These are phyloP conservation scores for Xylaria curta DNA, from an alignment of 495 filamentous ascomycete species.

Conservation along the genomic window DNA sequence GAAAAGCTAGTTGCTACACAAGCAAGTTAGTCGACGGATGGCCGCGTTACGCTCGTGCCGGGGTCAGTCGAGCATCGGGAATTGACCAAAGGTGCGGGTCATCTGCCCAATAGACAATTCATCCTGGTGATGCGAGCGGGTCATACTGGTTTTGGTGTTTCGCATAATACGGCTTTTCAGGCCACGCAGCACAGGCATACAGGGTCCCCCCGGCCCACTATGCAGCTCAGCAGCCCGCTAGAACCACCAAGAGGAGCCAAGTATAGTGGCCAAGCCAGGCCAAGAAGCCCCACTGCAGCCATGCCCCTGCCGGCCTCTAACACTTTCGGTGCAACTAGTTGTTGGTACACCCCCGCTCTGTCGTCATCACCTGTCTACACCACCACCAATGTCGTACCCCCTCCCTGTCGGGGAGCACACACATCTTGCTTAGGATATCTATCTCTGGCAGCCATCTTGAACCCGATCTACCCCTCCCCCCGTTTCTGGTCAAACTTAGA, in stretches of 20 bases:
- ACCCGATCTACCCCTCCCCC: not conserved
- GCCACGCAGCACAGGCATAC: conserved; percentile 6
- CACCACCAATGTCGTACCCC: not conserved
- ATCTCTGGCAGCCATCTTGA: conserved; percentile 1
- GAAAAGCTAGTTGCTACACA: not conserved
- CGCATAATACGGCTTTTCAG: conserved; percentile 8
- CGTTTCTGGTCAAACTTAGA: not conserved
- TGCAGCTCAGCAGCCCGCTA: not conserved
- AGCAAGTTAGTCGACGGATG: not conserved
- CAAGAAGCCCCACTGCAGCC: not conserved
- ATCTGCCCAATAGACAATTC: conserved; percentile 21
- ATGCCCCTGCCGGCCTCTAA: not conserved
- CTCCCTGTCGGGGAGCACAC: not conserved
- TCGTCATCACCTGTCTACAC: conserved; percentile 20
- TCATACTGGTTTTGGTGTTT: conserved; percentile 13
- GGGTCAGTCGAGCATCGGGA: conserved; percentile 10
- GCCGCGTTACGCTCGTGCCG: conserved; percentile 12
- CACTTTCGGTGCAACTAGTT: too few species aligned
- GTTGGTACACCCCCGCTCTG: not conserved
- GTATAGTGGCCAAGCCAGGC: not conserved
- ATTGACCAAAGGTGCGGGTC: conserved; percentile 13
- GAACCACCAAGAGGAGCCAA: conserved; percentile 7
- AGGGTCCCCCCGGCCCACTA: not conserved
- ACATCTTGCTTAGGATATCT: conserved; percentile 9
- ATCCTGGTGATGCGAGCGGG: not conserved